Conservation (phyloP, 768 basidiomycete genomes). For the Naganishia kalamii region DNA sequence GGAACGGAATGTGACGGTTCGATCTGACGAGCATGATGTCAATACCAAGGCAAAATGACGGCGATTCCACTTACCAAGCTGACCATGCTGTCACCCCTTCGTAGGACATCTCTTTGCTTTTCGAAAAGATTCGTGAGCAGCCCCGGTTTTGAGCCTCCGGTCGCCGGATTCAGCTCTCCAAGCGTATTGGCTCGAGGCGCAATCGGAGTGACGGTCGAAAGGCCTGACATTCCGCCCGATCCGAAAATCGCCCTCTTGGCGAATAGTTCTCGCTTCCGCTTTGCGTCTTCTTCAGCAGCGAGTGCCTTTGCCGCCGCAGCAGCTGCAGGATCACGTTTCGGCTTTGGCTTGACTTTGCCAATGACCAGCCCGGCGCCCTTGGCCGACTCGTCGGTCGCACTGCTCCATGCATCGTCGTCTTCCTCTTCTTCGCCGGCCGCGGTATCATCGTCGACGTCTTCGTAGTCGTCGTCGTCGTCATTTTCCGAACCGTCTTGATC, state of each 20-base stretch:
- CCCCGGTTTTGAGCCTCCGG: slow-evolving; percentile 20
- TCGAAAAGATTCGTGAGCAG: slow-evolving; percentile 39
- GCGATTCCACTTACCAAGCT: slow-evolving; percentile 35
- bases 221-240: not conserved
- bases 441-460: slow-evolving; percentile 32
- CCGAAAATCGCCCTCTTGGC: slow-evolving; percentile 45
- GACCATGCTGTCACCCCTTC: slow-evolving; percentile 42
- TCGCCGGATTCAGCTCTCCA: not conserved
- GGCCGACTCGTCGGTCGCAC: slow-evolving; percentile 23
- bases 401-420: slow-evolving; percentile 27
- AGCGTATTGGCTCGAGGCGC: not conserved
- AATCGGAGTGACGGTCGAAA: not conserved
- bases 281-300: slow-evolving; percentile 31
- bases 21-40: not conserved
- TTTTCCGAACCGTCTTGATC: slow-evolving; percentile 14
- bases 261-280: slow-evolving; percentile 45
- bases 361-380: not conserved
- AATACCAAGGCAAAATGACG: not conserved
- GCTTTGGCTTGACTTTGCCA: slow-evolving; percentile 12
- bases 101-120: slow-evolving; percentile 20
- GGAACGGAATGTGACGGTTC: slow-evolving; percentile 8
- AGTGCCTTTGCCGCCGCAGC: slow-evolving; percentile 4
- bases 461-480: slow-evolving; percentile 39
- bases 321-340: slow-evolving; percentile 4
- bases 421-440: slow-evolving; percentile 5